phyloP scores from a whole-genome alignment of 495 filamentous ascomycete species.

The Neurospora sp. region DNA sequence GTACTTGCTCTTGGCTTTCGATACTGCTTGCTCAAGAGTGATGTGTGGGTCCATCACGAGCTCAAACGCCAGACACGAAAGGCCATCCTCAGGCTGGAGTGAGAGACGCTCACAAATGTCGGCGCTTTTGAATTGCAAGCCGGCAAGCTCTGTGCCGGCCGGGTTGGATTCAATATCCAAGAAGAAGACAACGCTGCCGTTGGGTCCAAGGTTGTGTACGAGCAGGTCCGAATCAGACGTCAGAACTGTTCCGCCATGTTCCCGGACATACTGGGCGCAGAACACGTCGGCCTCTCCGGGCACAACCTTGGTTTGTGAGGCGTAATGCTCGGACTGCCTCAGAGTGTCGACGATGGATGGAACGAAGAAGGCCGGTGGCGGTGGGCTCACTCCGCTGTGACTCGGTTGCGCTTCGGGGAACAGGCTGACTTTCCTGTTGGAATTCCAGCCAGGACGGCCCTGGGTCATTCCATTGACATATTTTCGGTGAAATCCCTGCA shows the following conservation, averaged over 20 bases:
- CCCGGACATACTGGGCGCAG: conserved; percentile 49
- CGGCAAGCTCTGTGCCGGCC: conserved; percentile 19
- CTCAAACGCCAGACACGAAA: conserved; percentile 29
- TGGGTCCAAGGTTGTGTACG: conserved; percentile 49
- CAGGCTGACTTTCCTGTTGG: conserved; percentile 1
- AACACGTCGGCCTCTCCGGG: conserved; percentile 63
- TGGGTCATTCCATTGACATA: conserved; percentile 8
- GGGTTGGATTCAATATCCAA: conserved; percentile 30
- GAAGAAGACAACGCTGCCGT: conserved; percentile 51
- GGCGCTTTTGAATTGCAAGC: conserved; percentile 25
- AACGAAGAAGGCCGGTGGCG: conserved; percentile 55
- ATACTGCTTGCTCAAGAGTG: conserved; percentile 20
- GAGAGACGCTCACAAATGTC: conserved; percentile 30
- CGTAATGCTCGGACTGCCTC: conserved; percentile 31
- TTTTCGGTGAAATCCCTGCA: conserved; percentile 15
- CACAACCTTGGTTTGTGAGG: conserved; percentile 42
- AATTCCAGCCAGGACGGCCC: not conserved
- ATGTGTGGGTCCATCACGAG: conserved; percentile 22
- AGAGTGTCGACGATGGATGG: conserved; percentile 58
- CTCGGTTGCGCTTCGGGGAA: conserved; percentile 14
- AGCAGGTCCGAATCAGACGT: conserved; percentile 71
- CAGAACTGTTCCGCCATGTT: conserved; percentile 43
- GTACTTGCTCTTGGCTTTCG: conserved; percentile 12
- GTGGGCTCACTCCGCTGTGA: conserved; percentile 22
- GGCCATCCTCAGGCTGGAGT: conserved; percentile 12